phyloP scores from a whole-genome alignment of 1,284 basidiomycete species.

The Ceratorhiza oryzae-sativae region DNA sequence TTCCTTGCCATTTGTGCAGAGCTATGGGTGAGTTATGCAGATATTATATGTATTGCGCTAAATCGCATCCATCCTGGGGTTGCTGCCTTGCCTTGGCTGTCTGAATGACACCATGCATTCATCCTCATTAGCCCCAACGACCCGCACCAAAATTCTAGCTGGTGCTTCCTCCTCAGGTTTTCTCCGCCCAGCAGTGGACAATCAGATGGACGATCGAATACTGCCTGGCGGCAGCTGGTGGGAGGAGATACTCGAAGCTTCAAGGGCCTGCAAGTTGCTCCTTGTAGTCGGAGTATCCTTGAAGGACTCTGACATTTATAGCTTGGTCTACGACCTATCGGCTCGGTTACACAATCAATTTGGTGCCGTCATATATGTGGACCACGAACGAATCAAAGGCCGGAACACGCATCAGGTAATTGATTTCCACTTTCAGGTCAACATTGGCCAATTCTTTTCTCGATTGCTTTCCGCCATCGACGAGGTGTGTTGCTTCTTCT shows the following conservation, averaged over 20 bases:
- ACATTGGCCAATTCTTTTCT: neutral
- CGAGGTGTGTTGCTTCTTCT: neutral
- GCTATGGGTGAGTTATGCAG: neutral
- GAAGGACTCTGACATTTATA: neutral
- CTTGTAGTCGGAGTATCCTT: neutral
- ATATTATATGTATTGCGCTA: too few species aligned
- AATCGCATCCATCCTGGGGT: too few species aligned
- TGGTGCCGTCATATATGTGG: conserved; percentile 21
- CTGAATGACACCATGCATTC: too few species aligned
- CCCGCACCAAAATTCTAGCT: too few species aligned
- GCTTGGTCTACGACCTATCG: neutral
- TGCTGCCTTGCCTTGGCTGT: too few species aligned
- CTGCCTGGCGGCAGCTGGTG: neutral
- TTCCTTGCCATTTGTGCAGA: neutral
- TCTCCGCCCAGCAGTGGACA: too few species aligned
- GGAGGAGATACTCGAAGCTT: neutral
- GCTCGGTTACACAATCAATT: neutral
- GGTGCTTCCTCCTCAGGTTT: too few species aligned
- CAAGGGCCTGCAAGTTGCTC: neutral
- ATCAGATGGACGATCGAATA: neutral
- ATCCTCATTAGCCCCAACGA: too few species aligned
- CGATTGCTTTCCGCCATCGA: neutral
- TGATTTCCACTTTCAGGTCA: neutral
- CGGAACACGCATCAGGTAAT: neutral
- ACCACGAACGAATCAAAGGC: neutral